Evolutionary conservation across 2,329 filamentous ascomycete species (phyloP).

Genomic region (Esteya vermicola): DNA sequence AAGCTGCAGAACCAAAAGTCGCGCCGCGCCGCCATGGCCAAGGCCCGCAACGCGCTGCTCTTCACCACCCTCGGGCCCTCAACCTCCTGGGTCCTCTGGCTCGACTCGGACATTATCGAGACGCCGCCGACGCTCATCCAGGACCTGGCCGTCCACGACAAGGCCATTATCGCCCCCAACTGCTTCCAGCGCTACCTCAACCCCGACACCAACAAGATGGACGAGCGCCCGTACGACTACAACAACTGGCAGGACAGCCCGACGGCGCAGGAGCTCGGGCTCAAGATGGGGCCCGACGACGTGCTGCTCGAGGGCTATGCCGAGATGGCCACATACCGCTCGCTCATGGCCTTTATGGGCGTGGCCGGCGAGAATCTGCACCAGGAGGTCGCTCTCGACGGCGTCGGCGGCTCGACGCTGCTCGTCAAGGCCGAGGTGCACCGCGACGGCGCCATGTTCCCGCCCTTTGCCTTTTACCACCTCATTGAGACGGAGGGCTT

Average conservation of each 20-base stretch:
- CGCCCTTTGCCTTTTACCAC: conserved; percentile 89
- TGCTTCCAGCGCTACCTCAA: conserved; percentile 84
- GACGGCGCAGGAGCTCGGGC: conserved; percentile 59
- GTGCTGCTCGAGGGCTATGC: conserved; percentile 87
- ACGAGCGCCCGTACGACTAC: conserved; percentile 82
- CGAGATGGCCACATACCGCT: conserved; percentile 83
- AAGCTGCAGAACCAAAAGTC: conserved; percentile 82
- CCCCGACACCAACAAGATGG: conserved; percentile 49
- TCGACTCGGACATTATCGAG: conserved; percentile 86
- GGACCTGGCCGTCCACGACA: conserved; percentile 76
- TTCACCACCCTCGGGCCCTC: conserved; percentile 87
- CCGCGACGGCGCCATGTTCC: conserved; percentile 96
- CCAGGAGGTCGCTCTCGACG: conserved; percentile 65
- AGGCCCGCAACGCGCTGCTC: conserved; percentile 82
- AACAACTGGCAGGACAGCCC: conserved; percentile 95
- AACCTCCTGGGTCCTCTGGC: conserved; percentile 94
- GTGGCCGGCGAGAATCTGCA: conserved; percentile 40
- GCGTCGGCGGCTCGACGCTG: conserved; percentile 83
- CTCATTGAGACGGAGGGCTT: conserved; percentile 97
- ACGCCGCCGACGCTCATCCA: conserved; percentile 76
- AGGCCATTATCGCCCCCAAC: conserved; percentile 86
- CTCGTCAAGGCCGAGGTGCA: conserved; percentile 96
- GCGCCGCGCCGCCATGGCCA: conserved; percentile 78
- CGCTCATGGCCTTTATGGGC: conserved; percentile 76
- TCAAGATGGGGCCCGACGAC: conserved; percentile 77